phyloP scores from a whole-genome alignment of 2,329 filamentous ascomycete species.

The Epichloe bromicola region DNA sequence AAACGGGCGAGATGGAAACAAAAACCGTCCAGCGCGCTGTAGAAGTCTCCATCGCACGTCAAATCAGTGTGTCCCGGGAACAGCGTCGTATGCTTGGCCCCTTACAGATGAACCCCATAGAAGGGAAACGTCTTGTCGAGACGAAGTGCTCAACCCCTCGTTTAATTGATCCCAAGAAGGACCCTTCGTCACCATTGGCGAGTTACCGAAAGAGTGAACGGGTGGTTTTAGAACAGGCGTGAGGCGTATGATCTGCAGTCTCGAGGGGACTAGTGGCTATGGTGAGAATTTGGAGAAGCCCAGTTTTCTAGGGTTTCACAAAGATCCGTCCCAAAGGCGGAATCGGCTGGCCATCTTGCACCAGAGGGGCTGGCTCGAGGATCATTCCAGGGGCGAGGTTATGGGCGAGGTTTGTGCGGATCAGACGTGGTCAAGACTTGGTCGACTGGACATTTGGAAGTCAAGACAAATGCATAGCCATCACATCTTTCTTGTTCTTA shows the following conservation, averaged over 20 bases:
- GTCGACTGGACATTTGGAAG: not conserved
- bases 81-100: conserved; percentile 48
- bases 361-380: not conserved
- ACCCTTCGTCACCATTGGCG: conserved; percentile 17
- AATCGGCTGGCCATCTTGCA: not conserved
- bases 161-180: conserved; percentile 26
- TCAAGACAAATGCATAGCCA: not conserved
- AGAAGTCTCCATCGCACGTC: conserved; percentile 53
- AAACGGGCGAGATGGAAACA: conserved; percentile 9
- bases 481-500: not conserved
- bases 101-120: conserved; percentile 21
- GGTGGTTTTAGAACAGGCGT: conserved; percentile 36
- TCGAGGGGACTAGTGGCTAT: not conserved
- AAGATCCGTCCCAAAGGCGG: not conserved
- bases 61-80: conserved; percentile 51
- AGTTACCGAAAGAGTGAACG: conserved; percentile 39
- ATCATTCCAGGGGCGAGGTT: too few relatives aligned
- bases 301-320: not conserved
- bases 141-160: conserved; percentile 32
- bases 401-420: too few relatives aligned
- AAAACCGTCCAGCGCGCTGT: conserved; percentile 39
- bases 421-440: too few relatives aligned
- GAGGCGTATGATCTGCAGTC: conserved; percentile 4
- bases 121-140: conserved; percentile 15
- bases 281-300: not conserved